Conservation (phyloP, 345 rosid species). For the Populus deltoides region DNA sequence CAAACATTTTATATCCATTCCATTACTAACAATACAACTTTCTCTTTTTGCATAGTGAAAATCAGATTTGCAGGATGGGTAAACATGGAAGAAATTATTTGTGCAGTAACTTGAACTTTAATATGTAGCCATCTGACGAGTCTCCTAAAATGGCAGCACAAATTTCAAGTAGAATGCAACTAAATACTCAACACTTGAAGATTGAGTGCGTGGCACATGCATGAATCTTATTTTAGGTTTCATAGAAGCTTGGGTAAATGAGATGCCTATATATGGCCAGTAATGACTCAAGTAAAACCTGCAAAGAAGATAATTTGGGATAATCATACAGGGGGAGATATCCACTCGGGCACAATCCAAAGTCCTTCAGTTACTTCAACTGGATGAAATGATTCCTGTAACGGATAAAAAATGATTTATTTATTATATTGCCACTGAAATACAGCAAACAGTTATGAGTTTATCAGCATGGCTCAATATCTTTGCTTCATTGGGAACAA, state of each 20-base stretch:
- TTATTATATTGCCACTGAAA: not conserved
- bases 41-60: not conserved
- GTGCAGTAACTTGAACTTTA: not conserved
- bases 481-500: not conserved
- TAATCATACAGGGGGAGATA: slow-evolving; percentile 67
- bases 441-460: not conserved
- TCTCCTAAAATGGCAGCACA: not conserved
- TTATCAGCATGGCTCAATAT: not conserved
- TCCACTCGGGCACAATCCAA: slow-evolving; percentile 91
- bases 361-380: slow-evolving; percentile 63
- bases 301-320: slow-evolving; percentile 12
- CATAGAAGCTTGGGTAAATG: too few species aligned
- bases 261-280: not conserved
- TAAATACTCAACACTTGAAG: not conserved
- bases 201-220: not conserved
- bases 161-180: slow-evolving; percentile 1
- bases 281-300: not conserved
- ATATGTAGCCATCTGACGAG: not conserved
- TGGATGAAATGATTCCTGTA: slow-evolving; percentile 73
- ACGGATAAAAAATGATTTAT: slow-evolving; percentile 11
- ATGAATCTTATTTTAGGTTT: not conserved
- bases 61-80: not conserved
- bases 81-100: not conserved
- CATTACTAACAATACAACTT: not conserved
- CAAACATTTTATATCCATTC: not conserved